A percentile compares a stretch with the other conserved stretches of the same genome.
These are phyloP conservation scores for Zanthoxylum bungeanum DNA, from an alignment of 345 rosid genomes.

Conservation along the genomic window DNA sequence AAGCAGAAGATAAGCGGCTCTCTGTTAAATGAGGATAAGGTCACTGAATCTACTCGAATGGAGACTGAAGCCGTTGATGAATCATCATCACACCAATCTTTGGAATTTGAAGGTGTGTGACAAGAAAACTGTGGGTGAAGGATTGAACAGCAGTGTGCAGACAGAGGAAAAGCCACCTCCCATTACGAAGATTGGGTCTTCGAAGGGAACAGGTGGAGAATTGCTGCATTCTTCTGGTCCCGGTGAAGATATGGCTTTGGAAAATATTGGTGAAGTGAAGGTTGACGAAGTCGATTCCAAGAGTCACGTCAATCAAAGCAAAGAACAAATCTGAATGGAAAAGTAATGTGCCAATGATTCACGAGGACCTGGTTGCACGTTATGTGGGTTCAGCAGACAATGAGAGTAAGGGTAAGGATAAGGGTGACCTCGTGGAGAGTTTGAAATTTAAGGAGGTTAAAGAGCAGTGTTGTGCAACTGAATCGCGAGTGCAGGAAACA, in stretches of 20 bases:
- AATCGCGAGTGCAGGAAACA: constrained; percentile 20
- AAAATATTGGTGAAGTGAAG: constrained; percentile 28
- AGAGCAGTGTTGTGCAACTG: constrained; percentile 16
- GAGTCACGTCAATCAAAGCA: constrained; percentile 12
- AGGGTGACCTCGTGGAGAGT: too few relatives aligned
- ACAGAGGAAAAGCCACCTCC: constrained; percentile 30
- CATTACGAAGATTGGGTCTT: constrained; percentile 8
- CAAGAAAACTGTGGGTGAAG: constrained; percentile 18
- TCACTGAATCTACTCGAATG: constrained; percentile 18
- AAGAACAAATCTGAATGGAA: constrained; percentile 24
- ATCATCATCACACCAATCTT: constrained; percentile 12
- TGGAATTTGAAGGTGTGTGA: constrained; percentile 21
- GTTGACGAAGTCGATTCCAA: constrained; percentile 18
- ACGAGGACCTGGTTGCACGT: constrained; percentile 5
- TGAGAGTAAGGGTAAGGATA: constrained; percentile 29
- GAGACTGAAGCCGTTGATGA: constrained; percentile 27
- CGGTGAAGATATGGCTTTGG: constrained; percentile 20
- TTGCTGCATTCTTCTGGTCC: constrained; percentile 21
- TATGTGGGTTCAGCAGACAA: constrained; percentile 22
- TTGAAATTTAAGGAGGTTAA: constrained; percentile 19
- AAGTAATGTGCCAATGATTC: constrained; percentile 12
- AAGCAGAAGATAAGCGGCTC: constrained; percentile 25
- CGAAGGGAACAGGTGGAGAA: constrained; percentile 23
- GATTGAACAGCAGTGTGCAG: constrained; percentile 12
- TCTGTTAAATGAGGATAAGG: constrained; percentile 23